Evolutionary conservation across 345 rosid species (phyloP), one percentile per base, ranked within the genome.

Genomic region (Melaleuca quinquenervia): DNA sequence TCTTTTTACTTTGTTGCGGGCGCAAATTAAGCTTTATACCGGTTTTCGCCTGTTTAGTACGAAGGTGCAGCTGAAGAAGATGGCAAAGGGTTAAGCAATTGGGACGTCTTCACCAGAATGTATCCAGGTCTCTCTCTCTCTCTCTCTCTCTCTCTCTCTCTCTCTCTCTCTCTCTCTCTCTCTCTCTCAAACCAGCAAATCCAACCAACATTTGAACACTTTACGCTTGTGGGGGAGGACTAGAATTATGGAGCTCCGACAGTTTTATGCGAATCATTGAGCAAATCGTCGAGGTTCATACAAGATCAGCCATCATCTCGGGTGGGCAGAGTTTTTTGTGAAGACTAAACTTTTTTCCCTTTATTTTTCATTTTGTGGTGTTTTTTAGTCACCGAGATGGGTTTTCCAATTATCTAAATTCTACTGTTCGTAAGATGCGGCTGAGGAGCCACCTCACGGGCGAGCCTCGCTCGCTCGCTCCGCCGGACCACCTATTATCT

Each of bases 61-160:
- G 90, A 89, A 89, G 90, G 90, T 6, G 89, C 90, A 26, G 56
- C 83, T 11, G 15, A 8, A 60, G 2, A n/a, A 21, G 82, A 84
- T 50, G 90, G 89, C 48, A 87, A 74, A 82, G 82, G 86, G 36
- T 70, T 58, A 20, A 89, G 89, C 64, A 50, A 82, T 36, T 78
- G 89, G 89, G 88, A 86, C 54, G 82, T 86, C 83, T 88, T 15
- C 87, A 87, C 87, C 6, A 84, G 24, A 48, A 0, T 86, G 27
- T 20, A 51, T 86, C 86, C 85, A 84, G 86, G 90, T 84, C 21
- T 83, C 26, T 56, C 21, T 24, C 52, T 64, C 54, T 51, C 53
- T 52, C 20, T 52, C 53, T 52, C 49, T 48, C 50, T 48, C 60
- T 54, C 58, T 54, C 58, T 54, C 58, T 8, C 11, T 53, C 56